Evolutionary conservation across 2,329 filamentous ascomycete genomes (phyloP).

Genomic region (Basipetospora chlamydospora): DNA sequence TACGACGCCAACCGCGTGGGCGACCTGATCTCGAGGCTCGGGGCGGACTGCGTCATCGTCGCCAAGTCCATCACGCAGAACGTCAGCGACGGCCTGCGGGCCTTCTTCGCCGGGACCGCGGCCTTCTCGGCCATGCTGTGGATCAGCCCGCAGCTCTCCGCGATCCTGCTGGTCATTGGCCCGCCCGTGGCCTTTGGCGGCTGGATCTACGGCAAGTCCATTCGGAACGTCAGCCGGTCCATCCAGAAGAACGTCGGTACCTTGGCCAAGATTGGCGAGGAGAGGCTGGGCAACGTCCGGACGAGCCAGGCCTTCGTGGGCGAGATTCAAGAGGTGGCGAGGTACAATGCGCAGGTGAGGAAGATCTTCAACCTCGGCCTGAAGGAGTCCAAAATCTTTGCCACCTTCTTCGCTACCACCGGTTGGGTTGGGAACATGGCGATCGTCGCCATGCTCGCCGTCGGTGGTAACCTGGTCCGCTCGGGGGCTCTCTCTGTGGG

Average conservation of each 20-base stretch:
- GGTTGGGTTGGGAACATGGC: constrained; percentile 95
- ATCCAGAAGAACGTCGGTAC: constrained; percentile 91
- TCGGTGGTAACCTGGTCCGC: constrained; percentile 81
- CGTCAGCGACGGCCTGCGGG: constrained; percentile 84
- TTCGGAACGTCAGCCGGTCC: constrained; percentile 76
- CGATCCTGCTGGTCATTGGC: constrained; percentile 72
- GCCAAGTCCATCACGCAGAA: constrained; percentile 98
- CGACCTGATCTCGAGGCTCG: constrained; percentile 87
- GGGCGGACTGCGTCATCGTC: constrained; percentile 93
- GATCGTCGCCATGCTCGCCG: constrained; percentile 76
- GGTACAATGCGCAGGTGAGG: constrained; percentile 85
- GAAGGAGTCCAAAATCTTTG: constrained; percentile 74
- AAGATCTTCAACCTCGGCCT: constrained; percentile 85
- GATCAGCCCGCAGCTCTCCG: constrained; percentile 80
- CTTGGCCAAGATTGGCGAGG: constrained; percentile 93
- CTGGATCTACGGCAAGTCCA: constrained; percentile 79
- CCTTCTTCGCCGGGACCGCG: constrained; percentile 76
- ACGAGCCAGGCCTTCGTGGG: constrained; percentile 94
- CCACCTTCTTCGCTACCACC: constrained; percentile 76
- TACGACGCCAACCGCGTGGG: constrained; percentile 96
- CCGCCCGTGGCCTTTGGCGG: constrained; percentile 83
- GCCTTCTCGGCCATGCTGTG: constrained; percentile 93
- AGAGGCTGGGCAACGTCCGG: constrained; percentile 90
- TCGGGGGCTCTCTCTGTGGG: constrained; percentile 76
- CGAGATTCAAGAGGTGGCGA: constrained; percentile 74